Evolutionary conservation across 2,329 filamentous ascomycete species (phyloP).

Genomic region (Colletotrichum kahawae): DNA sequence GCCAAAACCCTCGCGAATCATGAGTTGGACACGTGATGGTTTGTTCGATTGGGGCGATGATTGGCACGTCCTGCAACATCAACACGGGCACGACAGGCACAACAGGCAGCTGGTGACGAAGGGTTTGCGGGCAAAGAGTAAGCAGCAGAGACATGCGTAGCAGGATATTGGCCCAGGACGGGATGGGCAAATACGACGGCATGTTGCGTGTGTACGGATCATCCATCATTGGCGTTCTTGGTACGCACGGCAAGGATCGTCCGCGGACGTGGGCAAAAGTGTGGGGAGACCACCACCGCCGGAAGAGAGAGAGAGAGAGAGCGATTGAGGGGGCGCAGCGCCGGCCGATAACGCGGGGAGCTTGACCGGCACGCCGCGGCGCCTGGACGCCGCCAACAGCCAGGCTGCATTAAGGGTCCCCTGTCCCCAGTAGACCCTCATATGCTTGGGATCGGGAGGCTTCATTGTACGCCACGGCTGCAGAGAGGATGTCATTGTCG

Average conservation of each 20-base stretch:
- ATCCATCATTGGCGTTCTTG: neutral
- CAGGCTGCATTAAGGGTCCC: neutral
- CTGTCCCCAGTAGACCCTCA: neutral
- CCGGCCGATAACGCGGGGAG: neutral
- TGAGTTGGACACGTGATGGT: conserved; percentile 2
- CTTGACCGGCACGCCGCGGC: neutral
- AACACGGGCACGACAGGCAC: neutral
- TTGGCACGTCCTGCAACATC: neutral
- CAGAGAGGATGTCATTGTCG: neutral
- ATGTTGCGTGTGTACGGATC: neutral
- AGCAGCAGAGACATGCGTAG: neutral
- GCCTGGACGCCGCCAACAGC: neutral
- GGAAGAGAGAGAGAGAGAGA: neutral
- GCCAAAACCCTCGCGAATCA: conserved; percentile 7
- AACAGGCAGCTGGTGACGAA: neutral
- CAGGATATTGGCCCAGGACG: neutral
- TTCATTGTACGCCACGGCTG: neutral
- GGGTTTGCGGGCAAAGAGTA: neutral
- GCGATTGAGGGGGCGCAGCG: neutral
- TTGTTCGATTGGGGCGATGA: neutral
- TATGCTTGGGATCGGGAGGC: neutral
- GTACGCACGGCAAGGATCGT: neutral
- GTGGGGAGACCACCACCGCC: neutral
- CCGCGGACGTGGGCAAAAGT: neutral
- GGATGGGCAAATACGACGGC: neutral